Evolutionary conservation across 768 basidiomycete species (phyloP), one percentile per base, ranked within the genome.

Genomic region (Phanerodontia chrysosporium): DNA sequence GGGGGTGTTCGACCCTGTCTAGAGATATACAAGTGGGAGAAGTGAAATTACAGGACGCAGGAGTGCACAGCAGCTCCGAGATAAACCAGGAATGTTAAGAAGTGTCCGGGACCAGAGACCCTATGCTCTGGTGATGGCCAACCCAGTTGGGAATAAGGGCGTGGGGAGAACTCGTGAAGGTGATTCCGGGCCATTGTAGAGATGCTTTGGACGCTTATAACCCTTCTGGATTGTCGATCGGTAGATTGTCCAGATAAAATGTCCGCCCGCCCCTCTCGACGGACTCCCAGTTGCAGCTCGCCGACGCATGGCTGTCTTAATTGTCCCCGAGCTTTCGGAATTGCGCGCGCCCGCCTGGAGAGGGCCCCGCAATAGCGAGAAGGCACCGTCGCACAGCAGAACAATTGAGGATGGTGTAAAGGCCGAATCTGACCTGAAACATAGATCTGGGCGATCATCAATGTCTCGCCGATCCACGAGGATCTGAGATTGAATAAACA

Each of bases 81-180:
- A 57, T 56, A 61, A 61, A 51, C 29, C 49, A 52, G 35, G 21
- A 60, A 45, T 45, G 25, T n/a, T 51, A 46, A 25, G 27, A 30
- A 42, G 53, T 48, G 35, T 32, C 59, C 51, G 36, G 25, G 52
- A 48, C 60, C 60, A 61, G 60, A 61, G 60, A 57, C 54, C 60
- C 60, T 52, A 61, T 51, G 60, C 60, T 61, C 60, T 57, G 60
- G 55, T 51, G 60, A 52, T 56, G 60, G 55, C 55, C 55, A 49
- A 57, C 60, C 55, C 55, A 56, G 54, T 57, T 61, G 60, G 54
- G 42, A 56, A 59, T 51, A 51, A 61, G 60, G 30, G 53, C 44
- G 49, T 45, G 49, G 49, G 46, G 60, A 57, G 52, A 57, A 59
- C 28, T 48, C 27, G 55, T 61, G 59, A 57, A 25, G 55, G 55